These are phyloP conservation scores for Porodaedalea pini DNA, from an alignment of 1,284 basidiomycete genomes.

Conservation along the genomic window DNA sequence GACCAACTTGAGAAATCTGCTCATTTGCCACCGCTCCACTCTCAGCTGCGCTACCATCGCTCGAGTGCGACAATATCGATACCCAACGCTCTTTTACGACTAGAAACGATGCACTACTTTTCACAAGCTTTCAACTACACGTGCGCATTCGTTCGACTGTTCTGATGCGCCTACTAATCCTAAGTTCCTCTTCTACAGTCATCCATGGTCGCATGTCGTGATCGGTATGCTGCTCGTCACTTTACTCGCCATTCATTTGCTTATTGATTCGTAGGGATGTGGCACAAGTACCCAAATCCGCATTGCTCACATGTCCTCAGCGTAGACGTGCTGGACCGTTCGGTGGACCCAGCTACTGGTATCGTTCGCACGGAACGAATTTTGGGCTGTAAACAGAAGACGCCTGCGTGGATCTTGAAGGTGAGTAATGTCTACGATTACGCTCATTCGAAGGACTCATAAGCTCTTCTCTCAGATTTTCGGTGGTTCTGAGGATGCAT, in stretches of 20 bases:
- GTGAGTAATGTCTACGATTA: conserved; percentile 38
- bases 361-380: conserved; percentile 86
- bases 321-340: conserved; percentile 84
- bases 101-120: conserved; percentile 25
- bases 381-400: conserved; percentile 81
- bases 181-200: conserved; percentile 44
- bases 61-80: background rate
- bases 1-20: background rate
- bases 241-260: background rate
- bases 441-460: conserved; percentile 14
- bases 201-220: conserved; percentile 83
- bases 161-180: background rate
- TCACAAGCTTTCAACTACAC: conserved; percentile 28
- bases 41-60: background rate
- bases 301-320: conserved; percentile 89
- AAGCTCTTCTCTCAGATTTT: conserved; percentile 54
- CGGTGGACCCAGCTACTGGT: conserved; percentile 79
- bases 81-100: conserved; percentile 13
- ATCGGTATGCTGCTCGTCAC: conserved; percentile 40
- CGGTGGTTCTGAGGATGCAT: conserved; percentile 88
- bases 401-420: conserved; percentile 81
- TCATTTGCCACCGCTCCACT: background rate
- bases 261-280: conserved; percentile 47
- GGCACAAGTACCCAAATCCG: conserved; percentile 95
- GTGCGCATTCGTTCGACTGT: conserved; percentile 22